phyloP scores from a whole-genome alignment of 2,329 filamentous ascomycete species.

The Colletotrichum melonis region DNA sequence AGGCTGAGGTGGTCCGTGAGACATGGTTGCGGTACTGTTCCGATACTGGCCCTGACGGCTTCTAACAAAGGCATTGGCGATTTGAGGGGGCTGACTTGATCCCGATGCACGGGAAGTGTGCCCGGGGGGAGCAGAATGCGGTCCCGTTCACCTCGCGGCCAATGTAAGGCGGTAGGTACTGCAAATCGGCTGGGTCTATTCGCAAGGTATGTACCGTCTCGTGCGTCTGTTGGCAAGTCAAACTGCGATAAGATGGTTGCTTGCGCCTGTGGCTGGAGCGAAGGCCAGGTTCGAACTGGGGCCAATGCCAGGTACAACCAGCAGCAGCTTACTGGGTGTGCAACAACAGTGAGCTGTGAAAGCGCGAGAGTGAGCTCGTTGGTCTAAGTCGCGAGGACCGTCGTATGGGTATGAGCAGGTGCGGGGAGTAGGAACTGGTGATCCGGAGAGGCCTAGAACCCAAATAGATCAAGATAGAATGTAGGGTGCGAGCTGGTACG shows the following conservation, averaged over 20 bases:
- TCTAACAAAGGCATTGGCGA: slow-evolving; percentile 34
- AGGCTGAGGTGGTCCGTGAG: slow-evolving; percentile 49
- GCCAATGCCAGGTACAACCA: background rate
- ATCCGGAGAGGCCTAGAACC: slow-evolving; percentile 20
- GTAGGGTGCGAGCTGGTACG: background rate
- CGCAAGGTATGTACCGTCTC: background rate
- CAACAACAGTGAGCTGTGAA: background rate
- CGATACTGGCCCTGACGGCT: slow-evolving; percentile 25
- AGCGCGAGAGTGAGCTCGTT: background rate
- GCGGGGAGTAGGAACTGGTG: slow-evolving; percentile 7
- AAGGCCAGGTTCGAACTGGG: background rate
- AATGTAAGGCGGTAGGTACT: slow-evolving; percentile 3
- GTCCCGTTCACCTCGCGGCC: slow-evolving; percentile 15
- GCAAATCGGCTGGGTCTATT: background rate
- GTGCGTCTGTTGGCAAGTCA: slow-evolving; percentile 11
- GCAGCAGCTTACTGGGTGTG: background rate
- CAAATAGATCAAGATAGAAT: background rate
- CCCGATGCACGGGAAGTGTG: background rate
- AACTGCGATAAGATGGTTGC: slow-evolving; percentile 11
- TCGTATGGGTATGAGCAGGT: background rate
- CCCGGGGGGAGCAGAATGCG: background rate
- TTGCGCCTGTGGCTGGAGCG: background rate
- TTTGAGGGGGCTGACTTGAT: slow-evolving; percentile 8
- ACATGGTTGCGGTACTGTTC: slow-evolving; percentile 44
- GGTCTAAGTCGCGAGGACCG: background rate